Evolutionary conservation across 140 eudicot species (phyloP), one percentile per base, ranked within the genome.

Genomic region (Anethum foeniculum): DNA sequence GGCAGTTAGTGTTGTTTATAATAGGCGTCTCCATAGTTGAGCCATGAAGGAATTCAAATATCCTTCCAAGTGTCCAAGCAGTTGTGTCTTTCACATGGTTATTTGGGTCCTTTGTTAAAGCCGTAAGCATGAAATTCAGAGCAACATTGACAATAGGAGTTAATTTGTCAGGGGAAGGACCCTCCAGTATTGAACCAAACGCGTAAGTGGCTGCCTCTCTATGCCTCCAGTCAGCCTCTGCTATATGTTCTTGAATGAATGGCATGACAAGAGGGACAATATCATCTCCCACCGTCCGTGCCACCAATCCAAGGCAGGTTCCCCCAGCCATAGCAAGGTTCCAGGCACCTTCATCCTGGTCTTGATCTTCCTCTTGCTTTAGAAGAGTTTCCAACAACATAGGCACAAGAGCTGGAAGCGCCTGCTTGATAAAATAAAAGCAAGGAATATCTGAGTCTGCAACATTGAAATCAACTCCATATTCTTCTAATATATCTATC

Each of bases 121-220:
- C 88, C 14, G 87, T 71, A 43, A 88, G 86, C 89, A 87, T 82
- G 71, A 85, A 85, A 30, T 83, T 83, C 12, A 85, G 77, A 38
- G 87, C 91, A 77, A 80, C 83, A 68, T 87, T 83, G n/a, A 83
- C 85, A 72, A 87, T 79, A 23, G 85, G 76, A 32, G 84, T 85
- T 73, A 87, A 49, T 76, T 87, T 83, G 51, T 87, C 86, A 14
- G 87, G 83, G 18, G 86, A 79, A 39, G 88, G 88, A 21, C 91
- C 88, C 79, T 83, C 88, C 83, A 87, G 65, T 28, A 87, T 87
- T 2, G 88, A 85, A 51, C 91, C 91, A 74, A 87, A 87, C 7
- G 90, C 90, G 36, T 79, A 82, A 4, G 86, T 87, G 28, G 90
- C 90, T 4, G 83, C 90, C 67, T 87, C 88, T 34, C 88, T 77